Evolutionary conservation across 805 yeast species (phyloP).

Genomic region (Cyberlindnera japonica): DNA sequence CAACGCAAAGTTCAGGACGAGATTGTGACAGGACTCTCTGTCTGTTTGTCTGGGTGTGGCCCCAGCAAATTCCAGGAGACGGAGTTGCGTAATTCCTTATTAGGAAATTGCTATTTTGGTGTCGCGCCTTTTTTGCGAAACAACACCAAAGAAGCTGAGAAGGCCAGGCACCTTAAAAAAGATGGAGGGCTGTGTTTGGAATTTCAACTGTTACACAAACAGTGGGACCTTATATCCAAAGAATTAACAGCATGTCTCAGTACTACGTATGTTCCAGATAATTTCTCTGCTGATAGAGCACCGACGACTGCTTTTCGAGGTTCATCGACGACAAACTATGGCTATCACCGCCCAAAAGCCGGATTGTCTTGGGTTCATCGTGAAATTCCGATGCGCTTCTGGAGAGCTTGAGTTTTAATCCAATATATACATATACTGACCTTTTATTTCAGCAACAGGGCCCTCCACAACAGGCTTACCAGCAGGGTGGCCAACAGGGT

Average conservation of each 20-base stretch:
- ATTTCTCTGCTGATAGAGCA: no score
- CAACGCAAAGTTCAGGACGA: no score
- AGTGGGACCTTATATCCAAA: not conserved
- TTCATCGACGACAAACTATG: no score
- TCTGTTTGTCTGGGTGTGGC: not conserved
- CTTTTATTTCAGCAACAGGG: conserved; percentile 7
- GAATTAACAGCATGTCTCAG: conserved; percentile 7
- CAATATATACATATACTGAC: not conserved
- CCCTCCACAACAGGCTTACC: conserved; percentile 16
- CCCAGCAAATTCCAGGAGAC: not conserved
- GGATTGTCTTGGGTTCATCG: no score
- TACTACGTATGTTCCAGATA: conserved; percentile 9
- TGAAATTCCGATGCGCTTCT: no score
- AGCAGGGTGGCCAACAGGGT: conserved; percentile 20
- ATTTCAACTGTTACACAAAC: not conserved
- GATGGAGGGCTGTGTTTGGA: not conserved
- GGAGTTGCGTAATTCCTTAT: not conserved
- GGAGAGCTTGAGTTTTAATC: no score
- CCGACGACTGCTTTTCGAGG: no score
- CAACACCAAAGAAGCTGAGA: no score
- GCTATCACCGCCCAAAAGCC: no score
- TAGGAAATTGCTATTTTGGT: not conserved
- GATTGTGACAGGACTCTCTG: no score
- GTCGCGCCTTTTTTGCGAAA: no score
- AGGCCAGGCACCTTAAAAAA: not conserved